Conservation (phyloP, 768 basidiomycete genomes). For the Mycena rosella region DNA sequence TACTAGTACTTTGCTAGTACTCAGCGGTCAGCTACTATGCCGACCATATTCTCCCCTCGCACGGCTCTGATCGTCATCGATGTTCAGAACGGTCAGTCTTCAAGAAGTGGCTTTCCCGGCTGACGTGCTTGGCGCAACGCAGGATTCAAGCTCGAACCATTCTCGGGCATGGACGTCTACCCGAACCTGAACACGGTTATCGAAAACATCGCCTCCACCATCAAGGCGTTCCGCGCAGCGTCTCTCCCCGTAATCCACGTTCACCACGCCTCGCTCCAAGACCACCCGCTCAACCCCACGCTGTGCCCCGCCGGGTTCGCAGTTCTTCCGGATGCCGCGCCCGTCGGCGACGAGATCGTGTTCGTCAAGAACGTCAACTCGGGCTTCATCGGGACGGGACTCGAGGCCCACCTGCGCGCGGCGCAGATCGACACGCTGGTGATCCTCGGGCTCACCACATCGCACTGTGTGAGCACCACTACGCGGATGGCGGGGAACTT, state of each 20-base stretch:
- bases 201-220: conserved; percentile 20
- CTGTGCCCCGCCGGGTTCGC: conserved; percentile 34
- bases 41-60: background rate
- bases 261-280: conserved; percentile 36
- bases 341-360: conserved; percentile 34
- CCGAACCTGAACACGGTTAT: conserved; percentile 15
- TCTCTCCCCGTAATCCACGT: conserved; percentile 39
- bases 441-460: conserved; percentile 40
- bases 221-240: conserved; percentile 35
- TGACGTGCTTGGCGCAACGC: background rate
- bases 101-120: background rate
- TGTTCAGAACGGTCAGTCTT: conserved; percentile 34
- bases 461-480: conserved; percentile 42
- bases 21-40: conserved; percentile 3
- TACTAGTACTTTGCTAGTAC: too few relatives aligned
- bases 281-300: conserved; percentile 29
- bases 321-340: conserved; percentile 31
- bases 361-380: conserved; percentile 43
- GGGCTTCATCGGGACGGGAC: conserved; percentile 43
- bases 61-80: conserved; percentile 37
- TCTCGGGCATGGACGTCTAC: conserved; percentile 8
- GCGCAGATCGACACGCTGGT: conserved; percentile 37
- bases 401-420: conserved; percentile 37
- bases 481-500: conserved; percentile 43
- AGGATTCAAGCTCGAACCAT: conserved; percentile 32